phyloP scores from a whole-genome alignment of 2,329 filamentous ascomycete genomes.

The Aureobasidium subglaciale region DNA sequence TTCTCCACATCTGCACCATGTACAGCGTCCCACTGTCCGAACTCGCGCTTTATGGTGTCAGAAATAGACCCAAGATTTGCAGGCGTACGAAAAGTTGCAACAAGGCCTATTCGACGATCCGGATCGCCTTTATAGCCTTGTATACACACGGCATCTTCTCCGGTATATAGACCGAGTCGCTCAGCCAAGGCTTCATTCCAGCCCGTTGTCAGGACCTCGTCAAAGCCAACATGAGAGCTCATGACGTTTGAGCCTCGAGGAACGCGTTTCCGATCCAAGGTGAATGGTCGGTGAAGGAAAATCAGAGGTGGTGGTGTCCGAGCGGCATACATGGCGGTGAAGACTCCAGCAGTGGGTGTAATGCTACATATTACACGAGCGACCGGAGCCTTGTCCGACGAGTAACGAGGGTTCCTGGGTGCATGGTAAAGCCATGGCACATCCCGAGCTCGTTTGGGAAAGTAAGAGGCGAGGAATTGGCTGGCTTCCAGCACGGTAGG shows the following conservation, averaged over 20 bases:
- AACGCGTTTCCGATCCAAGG: background rate
- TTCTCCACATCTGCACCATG: background rate
- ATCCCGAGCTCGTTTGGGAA: slow-evolving; percentile 8
- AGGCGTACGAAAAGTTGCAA: slow-evolving; percentile 22
- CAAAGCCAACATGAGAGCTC: slow-evolving; percentile 23
- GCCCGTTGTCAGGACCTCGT: slow-evolving; percentile 33
- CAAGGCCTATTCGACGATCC: slow-evolving; percentile 32
- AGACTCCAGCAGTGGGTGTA: slow-evolving; percentile 14
- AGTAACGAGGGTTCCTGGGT: background rate
- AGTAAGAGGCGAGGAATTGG: slow-evolving; percentile 9
- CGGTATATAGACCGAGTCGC: slow-evolving; percentile 27
- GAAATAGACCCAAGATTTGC: background rate
- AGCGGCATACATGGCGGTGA: background rate
- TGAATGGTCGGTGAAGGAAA: slow-evolving; percentile 15
- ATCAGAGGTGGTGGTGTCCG: background rate
- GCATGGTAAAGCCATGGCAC: slow-evolving; percentile 13
- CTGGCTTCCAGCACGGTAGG: background rate
- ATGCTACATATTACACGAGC: slow-evolving; percentile 5
- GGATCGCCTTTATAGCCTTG: slow-evolving; percentile 35
- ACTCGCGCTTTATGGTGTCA: slow-evolving; percentile 4
- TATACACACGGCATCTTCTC: slow-evolving; percentile 25
- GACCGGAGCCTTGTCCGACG: background rate
- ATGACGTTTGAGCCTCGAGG: slow-evolving; percentile 1
- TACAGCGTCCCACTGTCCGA: background rate
- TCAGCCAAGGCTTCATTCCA: slow-evolving; percentile 31